Base-by-base conservation (phyloP, 1,284 basidiomycete species). In the Papiliotrema laurentii region DNA sequence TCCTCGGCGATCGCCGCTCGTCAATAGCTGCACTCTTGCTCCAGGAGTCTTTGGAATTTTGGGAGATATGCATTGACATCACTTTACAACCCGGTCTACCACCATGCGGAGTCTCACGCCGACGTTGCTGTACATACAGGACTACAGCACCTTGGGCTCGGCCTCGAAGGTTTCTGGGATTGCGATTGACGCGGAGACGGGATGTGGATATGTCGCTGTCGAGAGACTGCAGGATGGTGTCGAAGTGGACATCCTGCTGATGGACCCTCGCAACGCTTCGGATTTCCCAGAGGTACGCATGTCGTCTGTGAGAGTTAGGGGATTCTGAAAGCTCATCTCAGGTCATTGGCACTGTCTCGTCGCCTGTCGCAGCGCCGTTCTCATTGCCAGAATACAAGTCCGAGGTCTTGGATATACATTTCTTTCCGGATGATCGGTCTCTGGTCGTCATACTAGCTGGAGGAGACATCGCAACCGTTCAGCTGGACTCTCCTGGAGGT, bases 381-480 rank as follows among this genome's bases (percentile, higher is more conserved):
- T 27, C 45, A 2, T 51, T 64, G 28, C 63, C 64, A 5, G 51
- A 51, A 7, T 49, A 60, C 60, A 36, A 51, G 51, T 72, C 48
- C 25, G 79, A 85, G 63, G 77, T 86, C 13, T 70, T 85, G 18
- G 80, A 80, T 28, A 73, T 90, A 50, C 79, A 77, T 45, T 80
- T 85, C 45, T 75, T 89, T 19, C 75, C 83, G 11, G 89, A 91
- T 55, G 78, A 78, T 33, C 76, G 81, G 49, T 76, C 77, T 3
- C 71, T 92, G 10, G 81, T 79, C 9, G 67, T 84, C 11, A 78
- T 91, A 14, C 81, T 84, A 53, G 78, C 81, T 5, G 80, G 81
- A 5, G 90, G 90, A 41, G 89, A 92, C 61, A 87, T 94, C 49
- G 82, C 81, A 2, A 81, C 82, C 21, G 69, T 86, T 35, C 69